These are phyloP conservation scores for Xylaria sp. DNA, from an alignment of 2,329 filamentous ascomycete species.

Conservation along the genomic window DNA sequence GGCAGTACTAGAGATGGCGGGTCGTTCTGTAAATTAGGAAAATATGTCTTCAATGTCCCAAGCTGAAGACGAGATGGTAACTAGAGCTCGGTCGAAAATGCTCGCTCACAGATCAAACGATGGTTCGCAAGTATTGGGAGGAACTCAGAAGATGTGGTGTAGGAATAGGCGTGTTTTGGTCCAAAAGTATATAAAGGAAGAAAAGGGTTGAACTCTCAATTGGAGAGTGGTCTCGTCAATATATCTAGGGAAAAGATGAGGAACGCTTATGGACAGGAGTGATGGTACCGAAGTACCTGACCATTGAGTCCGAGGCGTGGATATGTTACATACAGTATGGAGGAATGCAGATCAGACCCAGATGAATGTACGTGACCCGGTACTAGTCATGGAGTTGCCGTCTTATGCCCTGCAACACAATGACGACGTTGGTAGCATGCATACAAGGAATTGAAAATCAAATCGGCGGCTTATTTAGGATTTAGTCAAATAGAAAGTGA, in stretches of 20 bases:
- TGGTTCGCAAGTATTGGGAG: neutral
- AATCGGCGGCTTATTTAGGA: constrained; percentile 6
- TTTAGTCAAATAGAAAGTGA: neutral
- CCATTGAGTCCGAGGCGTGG: neutral
- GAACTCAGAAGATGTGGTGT: neutral
- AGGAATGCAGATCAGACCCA: constrained; percentile 10
- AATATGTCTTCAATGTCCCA: neutral
- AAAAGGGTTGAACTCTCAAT: neutral
- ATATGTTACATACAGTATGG: neutral
- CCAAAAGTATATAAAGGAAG: neutral
- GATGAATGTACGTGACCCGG: neutral
- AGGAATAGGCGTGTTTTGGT: neutral
- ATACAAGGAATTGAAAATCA: constrained; percentile 14
- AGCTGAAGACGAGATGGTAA: neutral
- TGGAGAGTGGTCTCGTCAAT: constrained; percentile 10
- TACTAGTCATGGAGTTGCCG: constrained; percentile 5
- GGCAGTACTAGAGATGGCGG: neutral
- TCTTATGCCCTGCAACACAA: constrained; percentile 4
- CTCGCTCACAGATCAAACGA: neutral
- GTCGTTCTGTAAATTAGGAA: neutral
- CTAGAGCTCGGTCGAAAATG: neutral
- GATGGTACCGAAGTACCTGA: neutral
- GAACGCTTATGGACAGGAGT: neutral
- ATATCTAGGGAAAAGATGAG: neutral
- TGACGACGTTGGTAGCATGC: neutral